Base-by-base conservation (phyloP, 208 protist species). In the Leishmania amazonensis region DNA sequence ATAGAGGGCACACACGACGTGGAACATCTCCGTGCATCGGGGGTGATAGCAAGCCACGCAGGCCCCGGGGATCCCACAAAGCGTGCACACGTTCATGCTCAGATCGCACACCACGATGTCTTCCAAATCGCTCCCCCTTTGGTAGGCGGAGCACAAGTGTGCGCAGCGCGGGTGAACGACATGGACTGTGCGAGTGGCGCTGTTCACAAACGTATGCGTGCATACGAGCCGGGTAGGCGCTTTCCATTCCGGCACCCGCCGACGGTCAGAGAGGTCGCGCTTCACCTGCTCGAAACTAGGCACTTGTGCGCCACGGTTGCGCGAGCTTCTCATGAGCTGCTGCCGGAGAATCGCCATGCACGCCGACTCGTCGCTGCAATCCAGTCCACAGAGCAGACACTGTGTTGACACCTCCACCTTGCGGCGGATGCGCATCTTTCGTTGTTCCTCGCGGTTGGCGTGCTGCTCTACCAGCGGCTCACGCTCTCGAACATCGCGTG, bases 41-140 rank as follows among this genome's bases (percentile, higher is more conserved):
- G 94, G 94, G 77, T 97, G 94, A 81, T 97, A 97, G 86, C 94
- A 97, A 5, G 79, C 78, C 31, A 97, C 91, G 62, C 84, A 91
- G 47, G 94, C 94, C 28, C 94, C 94, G 28, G 88, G 78, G 81
- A 90, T 84, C 0, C 90, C 90, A 76, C 94, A 97, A 49, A 97
- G 76, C 15, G 85, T 49, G 77, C 94, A 97, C 35, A 86, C 73
- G 64, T 93, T 89, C 88, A 92, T 91, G 3, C 76, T 78, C 70
- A 90, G 76, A 54, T 96, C 87, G 64, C 78, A 90, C 85, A 80
- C 68, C 8, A 88, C 90, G 57, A 96, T 86, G 79, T 97, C 92
- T 79, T 97, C 94, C n/a, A 97, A 78, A 31, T 89, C 87, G 28
- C 79, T 75, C 13, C 94, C 94, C 54, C 73, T 81, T 79, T 97